phyloP scores from a whole-genome alignment of 352 stramenopile genomes.

The Phytophthora foliorum region DNA sequence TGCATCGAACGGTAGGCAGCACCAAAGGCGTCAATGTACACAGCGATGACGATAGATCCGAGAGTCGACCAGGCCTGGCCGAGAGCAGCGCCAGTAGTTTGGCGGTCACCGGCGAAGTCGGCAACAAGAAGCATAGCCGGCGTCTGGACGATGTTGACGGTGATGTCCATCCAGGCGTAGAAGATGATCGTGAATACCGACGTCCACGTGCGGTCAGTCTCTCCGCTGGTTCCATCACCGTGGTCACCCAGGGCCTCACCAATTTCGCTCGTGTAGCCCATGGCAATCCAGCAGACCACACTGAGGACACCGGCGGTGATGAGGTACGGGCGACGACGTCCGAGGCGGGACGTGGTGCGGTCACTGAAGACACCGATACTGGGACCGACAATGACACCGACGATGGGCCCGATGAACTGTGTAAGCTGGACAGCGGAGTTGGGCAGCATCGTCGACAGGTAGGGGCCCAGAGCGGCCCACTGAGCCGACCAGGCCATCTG shows the following conservation, averaged over 20 bases:
- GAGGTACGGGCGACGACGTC: slow-evolving; percentile 51
- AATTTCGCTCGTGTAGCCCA: slow-evolving; percentile 57
- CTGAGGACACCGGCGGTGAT: slow-evolving; percentile 46
- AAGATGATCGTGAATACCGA: slow-evolving; percentile 39
- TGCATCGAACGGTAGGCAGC: slow-evolving; percentile 50
- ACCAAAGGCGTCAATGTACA: slow-evolving; percentile 60
- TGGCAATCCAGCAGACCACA: slow-evolving; percentile 58
- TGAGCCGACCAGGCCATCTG: slow-evolving; percentile 44
- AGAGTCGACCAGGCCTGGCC: slow-evolving; percentile 49
- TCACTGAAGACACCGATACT: slow-evolving; percentile 42
- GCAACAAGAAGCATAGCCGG: slow-evolving; percentile 34
- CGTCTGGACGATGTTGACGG: slow-evolving; percentile 40
- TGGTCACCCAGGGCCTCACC: slow-evolving; percentile 33
- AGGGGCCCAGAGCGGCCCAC: slow-evolving; percentile 49
- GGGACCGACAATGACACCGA: slow-evolving; percentile 35
- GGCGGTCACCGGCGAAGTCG: slow-evolving; percentile 61
- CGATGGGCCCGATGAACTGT: slow-evolving; percentile 37
- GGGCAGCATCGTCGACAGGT: slow-evolving; percentile 52
- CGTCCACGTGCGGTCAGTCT: slow-evolving; percentile 33
- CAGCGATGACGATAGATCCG: slow-evolving; percentile 31
- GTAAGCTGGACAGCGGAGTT: slow-evolving; percentile 47
- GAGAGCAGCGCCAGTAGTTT: slow-evolving; percentile 55
- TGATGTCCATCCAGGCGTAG: slow-evolving; percentile 45
- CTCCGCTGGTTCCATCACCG: slow-evolving; percentile 9
- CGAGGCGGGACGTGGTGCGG: slow-evolving; percentile 49